Evolutionary conservation across 2,329 filamentous ascomycete genomes (phyloP).

Genomic region (Hypoxylon sp.): DNA sequence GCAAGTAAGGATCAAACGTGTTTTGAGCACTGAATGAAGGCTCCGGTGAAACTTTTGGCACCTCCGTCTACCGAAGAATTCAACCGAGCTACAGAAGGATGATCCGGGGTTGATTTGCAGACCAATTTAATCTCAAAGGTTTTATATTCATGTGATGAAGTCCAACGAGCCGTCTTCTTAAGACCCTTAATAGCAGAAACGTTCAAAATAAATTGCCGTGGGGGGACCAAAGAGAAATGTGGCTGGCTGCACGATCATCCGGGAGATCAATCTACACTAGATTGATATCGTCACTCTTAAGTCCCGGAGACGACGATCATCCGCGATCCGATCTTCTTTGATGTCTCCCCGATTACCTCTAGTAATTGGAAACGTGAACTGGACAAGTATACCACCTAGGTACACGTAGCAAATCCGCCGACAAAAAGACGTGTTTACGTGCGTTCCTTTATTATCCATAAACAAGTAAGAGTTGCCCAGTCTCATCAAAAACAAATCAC

Average conservation of each 20-base stretch:
- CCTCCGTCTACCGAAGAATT: slow-evolving; percentile 12
- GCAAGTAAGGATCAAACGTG: slow-evolving; percentile 19
- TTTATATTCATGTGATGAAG: slow-evolving; percentile 16
- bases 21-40: slow-evolving; percentile 3
- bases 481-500: no score
- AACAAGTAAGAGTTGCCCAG: background rate
- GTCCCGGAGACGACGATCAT: slow-evolving; percentile 21
- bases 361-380: background rate
- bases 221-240: slow-evolving; percentile 15
- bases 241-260: slow-evolving; percentile 31
- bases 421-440: background rate
- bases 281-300: slow-evolving; percentile 24
- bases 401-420: background rate
- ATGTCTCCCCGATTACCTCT: slow-evolving; percentile 1
- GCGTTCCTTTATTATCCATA: background rate
- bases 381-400: background rate
- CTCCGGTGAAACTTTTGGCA: slow-evolving; percentile 16
- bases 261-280: slow-evolving; percentile 27
- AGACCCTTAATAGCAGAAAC: slow-evolving; percentile 37
- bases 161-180: slow-evolving; percentile 17
- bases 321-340: slow-evolving; percentile 15
- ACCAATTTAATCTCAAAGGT: background rate
- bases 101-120: slow-evolving; percentile 20
- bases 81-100: slow-evolving; percentile 7
- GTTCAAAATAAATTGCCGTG: slow-evolving; percentile 25